Evolutionary conservation across 768 basidiomycete species (phyloP).

Genomic region (Mycena indigotica): DNA sequence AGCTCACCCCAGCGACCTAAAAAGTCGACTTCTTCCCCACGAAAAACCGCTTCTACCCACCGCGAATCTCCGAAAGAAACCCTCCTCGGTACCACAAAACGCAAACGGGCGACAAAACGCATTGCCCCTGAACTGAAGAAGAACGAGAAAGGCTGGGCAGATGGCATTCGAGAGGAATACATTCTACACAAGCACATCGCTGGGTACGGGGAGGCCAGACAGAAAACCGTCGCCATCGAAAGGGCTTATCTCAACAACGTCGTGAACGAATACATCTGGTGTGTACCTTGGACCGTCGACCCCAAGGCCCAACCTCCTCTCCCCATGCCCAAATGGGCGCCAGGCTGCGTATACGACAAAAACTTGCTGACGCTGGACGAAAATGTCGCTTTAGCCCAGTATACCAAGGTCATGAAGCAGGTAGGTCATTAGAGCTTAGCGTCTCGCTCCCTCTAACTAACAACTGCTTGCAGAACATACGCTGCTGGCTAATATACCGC

Average conservation of each 20-base stretch:
- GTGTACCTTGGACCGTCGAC: not conserved
- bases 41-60: not conserved
- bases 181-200: not conserved
- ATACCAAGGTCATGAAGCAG: not conserved
- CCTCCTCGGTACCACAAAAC: not conserved
- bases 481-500: conserved; percentile 6
- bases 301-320: not conserved
- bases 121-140: not conserved
- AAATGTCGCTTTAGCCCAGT: not conserved
- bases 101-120: not conserved
- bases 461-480: not conserved
- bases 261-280: conserved; percentile 5
- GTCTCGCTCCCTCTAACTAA: not conserved
- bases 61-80: not conserved
- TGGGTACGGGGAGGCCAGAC: not conserved
- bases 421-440: not conserved
- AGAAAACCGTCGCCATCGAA: not conserved
- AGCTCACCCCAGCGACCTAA: not conserved
- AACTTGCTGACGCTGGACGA: not conserved
- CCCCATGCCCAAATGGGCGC: not conserved
- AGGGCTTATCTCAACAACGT: not conserved
- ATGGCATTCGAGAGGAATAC: not conserved
- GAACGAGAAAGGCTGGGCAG: not conserved
- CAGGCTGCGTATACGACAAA: not conserved
- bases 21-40: not conserved